phyloP scores from a whole-genome alignment of 1,284 basidiomycete genomes.

The Schizophyllum commune region DNA sequence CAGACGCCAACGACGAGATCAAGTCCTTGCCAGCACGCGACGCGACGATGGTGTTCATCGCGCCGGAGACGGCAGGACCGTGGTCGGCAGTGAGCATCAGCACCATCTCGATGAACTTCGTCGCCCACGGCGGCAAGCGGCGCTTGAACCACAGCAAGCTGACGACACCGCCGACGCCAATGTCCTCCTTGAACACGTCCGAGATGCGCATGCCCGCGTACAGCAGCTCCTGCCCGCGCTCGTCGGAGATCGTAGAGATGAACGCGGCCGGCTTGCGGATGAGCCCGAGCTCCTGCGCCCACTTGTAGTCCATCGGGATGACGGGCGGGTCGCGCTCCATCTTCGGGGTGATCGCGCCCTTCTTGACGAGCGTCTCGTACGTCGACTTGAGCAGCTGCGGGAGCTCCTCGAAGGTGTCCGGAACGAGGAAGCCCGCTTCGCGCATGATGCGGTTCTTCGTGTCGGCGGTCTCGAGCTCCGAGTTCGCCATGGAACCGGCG shows the following conservation, averaged over 20 bases:
- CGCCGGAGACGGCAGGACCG: conserved; percentile 94
- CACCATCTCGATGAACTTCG: conserved; percentile 99
- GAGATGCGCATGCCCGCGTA: conserved; percentile 99
- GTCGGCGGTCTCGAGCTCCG: conserved; percentile 90
- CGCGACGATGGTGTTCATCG: conserved; percentile 99
- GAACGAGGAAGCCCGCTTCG: conserved; percentile 92
- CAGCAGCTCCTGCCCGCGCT: conserved; percentile 96
- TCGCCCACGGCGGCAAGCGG: conserved; percentile 71
- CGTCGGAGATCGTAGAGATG: conserved; percentile 99
- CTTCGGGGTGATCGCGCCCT: conserved; percentile 67
- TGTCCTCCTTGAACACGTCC: conserved; percentile 97
- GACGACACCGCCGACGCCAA: conserved; percentile 96
- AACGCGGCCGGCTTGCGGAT: conserved; percentile 99
- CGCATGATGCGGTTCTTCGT: conserved; percentile 97
- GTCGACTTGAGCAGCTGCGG: conserved; percentile 79
- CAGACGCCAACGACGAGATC: conserved; percentile 93
- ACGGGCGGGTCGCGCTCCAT: conserved; percentile 86
- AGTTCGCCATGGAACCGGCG: conserved; percentile 95
- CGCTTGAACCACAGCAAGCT: conserved; percentile 98
- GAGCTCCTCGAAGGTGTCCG: conserved; percentile 96
- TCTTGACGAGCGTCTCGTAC: conserved; percentile 77
- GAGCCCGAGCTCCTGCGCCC: conserved; percentile 96
- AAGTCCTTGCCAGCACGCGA: conserved; percentile 98
- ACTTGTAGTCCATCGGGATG: conserved; percentile 99
- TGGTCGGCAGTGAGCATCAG: conserved; percentile 99